Base-by-base conservation (phyloP, 441 rosid species). In the Brassica balearica region DNA sequence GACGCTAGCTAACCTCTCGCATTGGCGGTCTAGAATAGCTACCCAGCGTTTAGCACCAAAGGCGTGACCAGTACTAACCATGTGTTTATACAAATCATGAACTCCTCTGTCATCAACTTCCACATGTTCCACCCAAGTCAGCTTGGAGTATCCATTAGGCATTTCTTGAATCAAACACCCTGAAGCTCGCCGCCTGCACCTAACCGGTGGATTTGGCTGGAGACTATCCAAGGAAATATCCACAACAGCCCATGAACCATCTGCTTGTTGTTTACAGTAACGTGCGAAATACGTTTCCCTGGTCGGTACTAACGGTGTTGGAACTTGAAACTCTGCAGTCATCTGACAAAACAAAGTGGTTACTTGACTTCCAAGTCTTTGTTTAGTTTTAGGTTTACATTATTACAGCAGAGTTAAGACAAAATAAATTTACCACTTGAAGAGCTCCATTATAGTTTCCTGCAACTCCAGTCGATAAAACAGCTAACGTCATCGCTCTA, bases 151-250 rank as follows among this genome's bases (percentile, higher is more conserved):
- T 68, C 84, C 81, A 77, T 81, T 81, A 11, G 81, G 81, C 81
- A 81, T 68, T 64, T 81, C 84, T 64, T 81, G 75, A 73, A 81
- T 73, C 56, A 63, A n/a, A 73, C 84, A 81, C 0, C 84, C 84
- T 1, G 81, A 81, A 19, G 84, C 81, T 69, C 81, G 62, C n/a
- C 84, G 11, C 25, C 81, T 64, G 55, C 82, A 74, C 46, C 81
- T 77, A 43, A 53, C 78, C 0, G 80, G 78, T 0, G 94, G 91
- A 74, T 87, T 88, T 0, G 88, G 91, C 23, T 89, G 87, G 72
- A 92, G 69, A 81, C 60, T 77, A 69, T 81, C 81, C 76, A 81
- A 73, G 22, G 79, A 81, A 7, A 81, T 74, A 69, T 77, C 84
- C 0, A 81, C 84, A 64, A 81, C 78, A 1, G 81, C 81, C 81